A percentile compares a stretch with the other conserved stretches of the same genome.
phyloP scores from a whole-genome alignment of 306 rosid genomes.

The Rubus parviflorus region DNA sequence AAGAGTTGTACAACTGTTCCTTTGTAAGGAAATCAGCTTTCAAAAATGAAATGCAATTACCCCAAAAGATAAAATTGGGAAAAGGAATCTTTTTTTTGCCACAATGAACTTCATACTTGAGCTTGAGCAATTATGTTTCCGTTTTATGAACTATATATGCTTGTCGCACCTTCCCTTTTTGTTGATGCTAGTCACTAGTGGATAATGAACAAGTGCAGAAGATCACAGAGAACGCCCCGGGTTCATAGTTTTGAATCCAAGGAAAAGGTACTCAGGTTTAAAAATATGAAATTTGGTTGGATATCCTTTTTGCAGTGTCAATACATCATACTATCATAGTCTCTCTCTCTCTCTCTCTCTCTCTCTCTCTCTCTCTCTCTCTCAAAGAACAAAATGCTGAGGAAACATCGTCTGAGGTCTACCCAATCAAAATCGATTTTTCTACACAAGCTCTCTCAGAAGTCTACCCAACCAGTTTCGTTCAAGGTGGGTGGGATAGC shows the following conservation, averaged over 20 bases:
- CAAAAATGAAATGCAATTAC: not conserved
- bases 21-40: not conserved
- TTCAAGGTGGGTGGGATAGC: slow-evolving; percentile 85
- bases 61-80: not conserved
- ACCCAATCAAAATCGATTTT: slow-evolving; percentile 80
- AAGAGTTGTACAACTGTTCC: slow-evolving; percentile 5
- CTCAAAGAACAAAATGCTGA: too few species aligned
- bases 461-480: slow-evolving; percentile 72
- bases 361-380: too few species aligned
- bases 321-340: not conserved
- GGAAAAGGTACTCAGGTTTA: slow-evolving; percentile 63
- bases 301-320: slow-evolving; percentile 9
- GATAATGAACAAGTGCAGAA: slow-evolving; percentile 74
- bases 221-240: slow-evolving; percentile 69
- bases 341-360: too few species aligned
- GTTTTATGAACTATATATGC: not conserved
- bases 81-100: not conserved
- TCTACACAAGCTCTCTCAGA: slow-evolving; percentile 80
- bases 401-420: too few species aligned
- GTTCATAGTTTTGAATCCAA: slow-evolving; percentile 59
- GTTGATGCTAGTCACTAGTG: slow-evolving; percentile 62
- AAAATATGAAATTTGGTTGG: slow-evolving; percentile 5
- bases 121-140: not conserved
- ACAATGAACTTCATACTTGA: not conserved
- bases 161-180: slow-evolving; percentile 34